These are phyloP conservation scores for Hypoxylon rickii DNA, from an alignment of 495 filamentous ascomycete genomes.

Conservation along the genomic window DNA sequence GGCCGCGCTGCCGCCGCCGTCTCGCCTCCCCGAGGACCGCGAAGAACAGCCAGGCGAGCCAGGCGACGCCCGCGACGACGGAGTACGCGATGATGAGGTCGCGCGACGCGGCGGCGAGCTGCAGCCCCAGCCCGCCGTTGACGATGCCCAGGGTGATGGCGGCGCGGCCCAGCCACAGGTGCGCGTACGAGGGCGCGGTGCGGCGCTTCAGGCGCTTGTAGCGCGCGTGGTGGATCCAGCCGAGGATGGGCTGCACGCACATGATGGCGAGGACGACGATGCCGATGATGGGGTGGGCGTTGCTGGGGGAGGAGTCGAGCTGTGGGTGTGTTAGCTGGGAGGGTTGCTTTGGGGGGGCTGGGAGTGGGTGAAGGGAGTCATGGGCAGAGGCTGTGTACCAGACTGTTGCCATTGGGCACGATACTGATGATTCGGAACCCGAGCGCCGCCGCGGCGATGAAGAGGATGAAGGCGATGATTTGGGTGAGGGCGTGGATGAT, in stretches of 20 bases:
- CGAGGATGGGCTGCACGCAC: constrained; percentile 64
- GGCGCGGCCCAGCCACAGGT: constrained; percentile 70
- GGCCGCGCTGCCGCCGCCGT: constrained; percentile 5
- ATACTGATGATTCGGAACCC: constrained; percentile 57
- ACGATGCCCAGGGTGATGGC: constrained; percentile 66
- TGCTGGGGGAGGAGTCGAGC: constrained; percentile 30
- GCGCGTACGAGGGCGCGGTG: constrained; percentile 57
- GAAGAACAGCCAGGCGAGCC: constrained; percentile 40
- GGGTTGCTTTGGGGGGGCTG: not conserved
- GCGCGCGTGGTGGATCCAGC: constrained; percentile 63
- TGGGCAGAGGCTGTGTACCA: constrained; percentile 30
- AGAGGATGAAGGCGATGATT: constrained; percentile 53
- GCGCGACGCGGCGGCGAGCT: constrained; percentile 44
- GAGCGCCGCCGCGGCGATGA: constrained; percentile 59
- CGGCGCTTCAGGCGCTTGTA: constrained; percentile 53
- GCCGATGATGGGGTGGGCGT: constrained; percentile 60
- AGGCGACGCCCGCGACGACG: constrained; percentile 39
- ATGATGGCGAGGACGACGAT: constrained; percentile 59
- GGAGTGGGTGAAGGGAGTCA: not conserved
- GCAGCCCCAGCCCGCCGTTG: constrained; percentile 69
- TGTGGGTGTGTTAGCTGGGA: too few relatives aligned
- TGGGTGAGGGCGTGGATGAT: constrained; percentile 61
- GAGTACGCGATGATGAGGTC: constrained; percentile 43
- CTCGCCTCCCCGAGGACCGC: constrained; percentile 30
- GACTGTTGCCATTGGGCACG: constrained; percentile 29